Evolutionary conservation across 2,329 filamentous ascomycete species (phyloP).

Genomic region (Simplicillium sp.): DNA sequence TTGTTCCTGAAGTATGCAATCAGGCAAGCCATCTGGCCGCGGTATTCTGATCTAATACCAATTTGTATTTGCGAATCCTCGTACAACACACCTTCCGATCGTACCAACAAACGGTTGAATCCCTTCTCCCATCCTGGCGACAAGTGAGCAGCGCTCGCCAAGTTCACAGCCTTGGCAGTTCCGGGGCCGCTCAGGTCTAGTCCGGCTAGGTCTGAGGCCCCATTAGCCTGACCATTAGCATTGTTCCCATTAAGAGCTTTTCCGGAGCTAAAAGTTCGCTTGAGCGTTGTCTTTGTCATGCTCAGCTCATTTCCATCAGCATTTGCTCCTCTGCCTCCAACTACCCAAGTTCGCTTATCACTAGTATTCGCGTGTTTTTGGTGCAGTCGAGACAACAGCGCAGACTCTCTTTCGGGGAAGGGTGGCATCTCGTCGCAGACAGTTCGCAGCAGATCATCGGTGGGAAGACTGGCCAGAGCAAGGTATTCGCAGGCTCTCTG

Average conservation of each 20-base stretch:
- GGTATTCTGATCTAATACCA: slow-evolving; percentile 86
- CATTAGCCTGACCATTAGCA: slow-evolving; percentile 39
- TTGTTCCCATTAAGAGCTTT: slow-evolving; percentile 39
- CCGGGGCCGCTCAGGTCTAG: slow-evolving; percentile 64
- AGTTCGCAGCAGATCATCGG: slow-evolving; percentile 84
- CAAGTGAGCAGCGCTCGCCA: slow-evolving; percentile 85
- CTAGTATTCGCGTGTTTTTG: slow-evolving; percentile 89
- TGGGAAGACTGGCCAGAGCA: slow-evolving; percentile 71
- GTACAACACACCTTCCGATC: slow-evolving; percentile 79
- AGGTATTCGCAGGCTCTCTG: slow-evolving; percentile 95
- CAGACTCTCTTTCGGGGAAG: slow-evolving; percentile 89
- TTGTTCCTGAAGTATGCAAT: slow-evolving; percentile 97
- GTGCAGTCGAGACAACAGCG: slow-evolving; percentile 81
- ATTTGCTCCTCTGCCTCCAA: slow-evolving; percentile 95
- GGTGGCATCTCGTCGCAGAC: slow-evolving; percentile 98
- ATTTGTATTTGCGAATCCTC: slow-evolving; percentile 93
- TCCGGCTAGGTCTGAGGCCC: slow-evolving; percentile 62
- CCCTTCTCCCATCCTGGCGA: slow-evolving; percentile 92
- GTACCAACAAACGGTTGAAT: slow-evolving; percentile 73
- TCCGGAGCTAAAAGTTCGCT: slow-evolving; percentile 70
- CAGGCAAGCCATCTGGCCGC: slow-evolving; percentile 87
- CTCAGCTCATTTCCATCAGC: slow-evolving; percentile 69
- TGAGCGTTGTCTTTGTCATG: slow-evolving; percentile 73
- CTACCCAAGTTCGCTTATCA: slow-evolving; percentile 94
- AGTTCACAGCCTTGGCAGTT: slow-evolving; percentile 60